Evolutionary conservation across 371 early-diverging fungal genomes (phyloP).

Genomic region (Actinomucor elegans): DNA sequence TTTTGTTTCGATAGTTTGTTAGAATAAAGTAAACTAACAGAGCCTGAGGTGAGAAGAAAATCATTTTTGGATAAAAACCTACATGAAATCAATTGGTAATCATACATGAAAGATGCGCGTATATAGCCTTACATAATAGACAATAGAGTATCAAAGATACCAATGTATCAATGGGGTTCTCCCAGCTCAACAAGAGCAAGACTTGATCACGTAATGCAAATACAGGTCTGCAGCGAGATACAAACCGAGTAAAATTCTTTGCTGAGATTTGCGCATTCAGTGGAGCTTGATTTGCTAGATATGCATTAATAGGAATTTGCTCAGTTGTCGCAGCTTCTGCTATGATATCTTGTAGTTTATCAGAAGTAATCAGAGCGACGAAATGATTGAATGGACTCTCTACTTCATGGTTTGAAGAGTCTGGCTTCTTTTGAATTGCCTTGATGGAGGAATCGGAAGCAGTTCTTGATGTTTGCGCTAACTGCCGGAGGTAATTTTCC

Average conservation of each 20-base stretch:
- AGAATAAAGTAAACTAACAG: conserved; percentile 22
- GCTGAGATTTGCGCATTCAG: conserved; percentile 42
- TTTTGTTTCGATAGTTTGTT: conserved; percentile 5
- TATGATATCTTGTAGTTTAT: conserved; percentile 33
- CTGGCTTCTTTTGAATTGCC: neutral
- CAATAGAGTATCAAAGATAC: conserved; percentile 36
- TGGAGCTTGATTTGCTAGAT: conserved; percentile 32
- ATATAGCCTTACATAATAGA: conserved; percentile 30
- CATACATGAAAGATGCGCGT: neutral
- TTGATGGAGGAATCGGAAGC: neutral
- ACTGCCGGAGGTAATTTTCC: conserved; percentile 6
- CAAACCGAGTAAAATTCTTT: conserved; percentile 45
- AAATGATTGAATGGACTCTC: conserved; percentile 5
- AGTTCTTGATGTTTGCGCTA: conserved; percentile 16
- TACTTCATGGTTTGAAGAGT: too few species aligned
- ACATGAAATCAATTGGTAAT: neutral
- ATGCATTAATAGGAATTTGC: conserved; percentile 24
- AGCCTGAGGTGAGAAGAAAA: conserved; percentile 36
- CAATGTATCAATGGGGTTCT: conserved; percentile 35
- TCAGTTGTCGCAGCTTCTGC: conserved; percentile 33
- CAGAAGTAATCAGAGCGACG: conserved; percentile 15
- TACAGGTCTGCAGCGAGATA: conserved; percentile 43
- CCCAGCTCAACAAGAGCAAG: conserved; percentile 42
- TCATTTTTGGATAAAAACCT: conserved; percentile 41
- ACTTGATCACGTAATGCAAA: conserved; percentile 40